phyloP scores from a whole-genome alignment of 2,329 filamentous ascomycete genomes.

The Xylariaceae sp. region DNA sequence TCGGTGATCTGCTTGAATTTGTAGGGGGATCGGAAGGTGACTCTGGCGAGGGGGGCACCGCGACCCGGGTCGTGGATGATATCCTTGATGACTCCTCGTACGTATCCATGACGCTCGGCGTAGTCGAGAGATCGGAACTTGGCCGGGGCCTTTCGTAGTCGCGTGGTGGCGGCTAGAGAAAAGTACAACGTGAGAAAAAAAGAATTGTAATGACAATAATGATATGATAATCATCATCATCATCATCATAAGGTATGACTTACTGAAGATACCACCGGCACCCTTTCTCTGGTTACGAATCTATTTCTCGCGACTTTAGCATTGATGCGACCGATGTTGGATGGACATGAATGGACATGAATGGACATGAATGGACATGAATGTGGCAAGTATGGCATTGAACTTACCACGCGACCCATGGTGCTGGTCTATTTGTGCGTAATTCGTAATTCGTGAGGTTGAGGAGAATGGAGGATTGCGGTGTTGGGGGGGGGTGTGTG shows the following conservation, averaged over 20 bases:
- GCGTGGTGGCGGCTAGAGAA: constrained; percentile 71
- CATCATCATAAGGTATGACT: constrained; percentile 21
- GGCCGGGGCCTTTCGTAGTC: constrained; percentile 91
- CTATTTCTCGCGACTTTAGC: constrained; percentile 34
- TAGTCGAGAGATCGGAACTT: constrained; percentile 98
- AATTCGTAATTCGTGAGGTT: constrained; percentile 40
- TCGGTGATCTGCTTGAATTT: constrained; percentile 96
- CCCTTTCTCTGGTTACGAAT: constrained; percentile 64
- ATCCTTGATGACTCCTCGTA: constrained; percentile 96
- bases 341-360: no score
- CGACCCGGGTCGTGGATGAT: constrained; percentile 99
- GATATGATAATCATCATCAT: constrained; percentile 2
- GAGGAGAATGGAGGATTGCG: constrained; percentile 30
- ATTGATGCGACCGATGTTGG: neutral
- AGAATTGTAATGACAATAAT: neutral
- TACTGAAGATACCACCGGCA: constrained; percentile 41
- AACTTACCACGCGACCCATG: constrained; percentile 43
- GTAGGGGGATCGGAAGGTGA: constrained; percentile 97
- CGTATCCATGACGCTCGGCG: constrained; percentile 95
- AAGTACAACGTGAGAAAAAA: constrained; percentile 25
- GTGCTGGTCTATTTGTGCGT: constrained; percentile 38
- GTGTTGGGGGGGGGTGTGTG: constrained; percentile 4
- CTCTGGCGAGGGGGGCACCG: constrained; percentile 95
- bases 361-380: no score
- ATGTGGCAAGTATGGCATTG: neutral